Evolutionary conservation across 164 flowering plant species (phyloP), one percentile per base, ranked within the genome.

Genomic region (Santalum album): DNA sequence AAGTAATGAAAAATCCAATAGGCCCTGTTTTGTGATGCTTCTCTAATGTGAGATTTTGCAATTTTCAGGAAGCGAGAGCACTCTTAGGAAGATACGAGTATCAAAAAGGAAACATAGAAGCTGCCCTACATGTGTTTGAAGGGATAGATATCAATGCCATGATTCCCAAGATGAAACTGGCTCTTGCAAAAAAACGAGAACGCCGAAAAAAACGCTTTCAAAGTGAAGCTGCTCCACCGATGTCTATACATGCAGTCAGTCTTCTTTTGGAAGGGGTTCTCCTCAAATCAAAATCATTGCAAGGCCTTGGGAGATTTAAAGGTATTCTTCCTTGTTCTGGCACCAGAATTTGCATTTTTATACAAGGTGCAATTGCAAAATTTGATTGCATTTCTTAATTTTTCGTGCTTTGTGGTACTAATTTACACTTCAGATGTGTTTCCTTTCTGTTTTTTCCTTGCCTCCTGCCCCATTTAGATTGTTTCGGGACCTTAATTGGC

Each of bases 31-130:
- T 42, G 1, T 42, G 12, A 17, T 9, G 12, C 21, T 42, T 18
- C n/a, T 17, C 45, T 42, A 17, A 17, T 0, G 21, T 15, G 7
- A 45, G 21, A n/a, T 0, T 21, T 26, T 16, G 34, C 34, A 50
- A 25, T 16, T 29, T 25, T 2, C 53, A 50, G 53, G 53, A 50
- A 29, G 53, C 53, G 12, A 50, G 53, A 50, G 53, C 53, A 26
- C 35, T 50, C 6, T 50, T 50, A 50, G 53, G 53, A 25, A 50
- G 53, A 50, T 50, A 50, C 12, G 53, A 50, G 25, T 50, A 50
- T 50, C 35, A 50, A 26, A 29, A 50, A 50, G 53, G 53, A 26
- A 50, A 50, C 21, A 29, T 29, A n/a, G 53, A 50, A 50, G 53
- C 53, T 17, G 53, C 53, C 11, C 22, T 50, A 6, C 53, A 50